Conservation (phyloP, 208 protist genomes). For the Porcisia deanei region DNA sequence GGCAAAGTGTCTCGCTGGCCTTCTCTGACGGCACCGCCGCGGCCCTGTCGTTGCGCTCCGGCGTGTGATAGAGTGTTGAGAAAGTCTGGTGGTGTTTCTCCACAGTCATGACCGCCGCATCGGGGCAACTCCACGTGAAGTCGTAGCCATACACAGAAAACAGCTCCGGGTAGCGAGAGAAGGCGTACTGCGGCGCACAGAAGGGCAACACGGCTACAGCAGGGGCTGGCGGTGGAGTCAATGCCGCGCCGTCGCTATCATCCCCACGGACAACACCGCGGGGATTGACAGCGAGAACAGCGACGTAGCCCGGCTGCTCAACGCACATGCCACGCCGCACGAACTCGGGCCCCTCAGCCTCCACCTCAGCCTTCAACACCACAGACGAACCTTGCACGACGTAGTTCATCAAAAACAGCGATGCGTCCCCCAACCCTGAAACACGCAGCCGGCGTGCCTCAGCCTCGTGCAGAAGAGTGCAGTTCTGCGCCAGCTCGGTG, state of each 20-base stretch:
- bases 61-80: slow-evolving; percentile 51
- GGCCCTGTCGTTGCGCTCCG: slow-evolving; percentile 16
- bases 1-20: slow-evolving; percentile 49
- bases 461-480: slow-evolving; percentile 27
- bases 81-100: slow-evolving; percentile 49
- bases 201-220: slow-evolving; percentile 74
- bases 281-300: slow-evolving; percentile 66
- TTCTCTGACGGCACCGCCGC: not conserved
- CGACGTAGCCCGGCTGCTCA: slow-evolving; percentile 31
- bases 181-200: slow-evolving; percentile 66
- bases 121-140: slow-evolving; percentile 61
- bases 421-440: slow-evolving; percentile 39
- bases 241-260: slow-evolving; percentile 37
- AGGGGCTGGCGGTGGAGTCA: slow-evolving; percentile 39
- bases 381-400: slow-evolving; percentile 33
- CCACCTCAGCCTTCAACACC: slow-evolving; percentile 24
- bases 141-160: slow-evolving; percentile 64
- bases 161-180: slow-evolving; percentile 76
- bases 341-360: slow-evolving; percentile 56
- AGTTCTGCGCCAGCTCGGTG: slow-evolving; percentile 15
- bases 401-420: slow-evolving; percentile 56
- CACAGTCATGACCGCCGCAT: slow-evolving; percentile 31
- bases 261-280: slow-evolving; percentile 47
- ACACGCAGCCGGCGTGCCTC: slow-evolving; percentile 26
- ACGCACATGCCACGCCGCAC: slow-evolving; percentile 63